phyloP scores from a whole-genome alignment of 257 asterid genomes.

The Capsicum rhomboideum region DNA sequence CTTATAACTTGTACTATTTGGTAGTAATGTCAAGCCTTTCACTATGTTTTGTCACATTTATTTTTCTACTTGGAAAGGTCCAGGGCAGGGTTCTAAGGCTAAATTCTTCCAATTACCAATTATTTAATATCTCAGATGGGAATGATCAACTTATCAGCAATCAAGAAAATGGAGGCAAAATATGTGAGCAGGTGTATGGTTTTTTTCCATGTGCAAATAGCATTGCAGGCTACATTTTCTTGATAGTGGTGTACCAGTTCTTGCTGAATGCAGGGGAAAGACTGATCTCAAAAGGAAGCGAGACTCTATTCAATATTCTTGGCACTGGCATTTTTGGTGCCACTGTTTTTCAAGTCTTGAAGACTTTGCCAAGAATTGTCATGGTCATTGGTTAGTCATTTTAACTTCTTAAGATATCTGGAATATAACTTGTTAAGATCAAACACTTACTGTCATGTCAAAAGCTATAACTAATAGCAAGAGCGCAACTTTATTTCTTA shows the following conservation, averaged over 20 bases:
- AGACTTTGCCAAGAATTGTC: conserved; percentile 27
- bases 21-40: conserved; percentile 13
- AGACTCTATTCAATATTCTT: conserved; percentile 22
- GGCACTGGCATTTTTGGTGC: conserved; percentile 39
- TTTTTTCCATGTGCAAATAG: conserved; percentile 41
- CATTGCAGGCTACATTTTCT: conserved; percentile 34
- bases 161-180: not conserved
- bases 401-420: not conserved
- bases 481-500: not conserved
- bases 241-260: conserved; percentile 27
- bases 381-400: conserved; percentile 29
- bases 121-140: conserved; percentile 21
- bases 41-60: not conserved
- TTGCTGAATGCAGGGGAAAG: conserved; percentile 28
- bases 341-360: conserved; percentile 26
- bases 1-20: not conserved
- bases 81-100: conserved; percentile 20
- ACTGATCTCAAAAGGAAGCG: conserved; percentile 24
- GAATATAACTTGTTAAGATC: not conserved
- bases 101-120: not conserved
- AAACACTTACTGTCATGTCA: not conserved
- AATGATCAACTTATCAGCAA: conserved; percentile 3
- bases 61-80: not conserved
- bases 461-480: not conserved
- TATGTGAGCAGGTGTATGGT: conserved; percentile 29